Percentiles rank a stretch among this genome's conserved stretches.
phyloP scores from a whole-genome alignment of 768 basidiomycete species.

The Hypholoma sublateritium region DNA sequence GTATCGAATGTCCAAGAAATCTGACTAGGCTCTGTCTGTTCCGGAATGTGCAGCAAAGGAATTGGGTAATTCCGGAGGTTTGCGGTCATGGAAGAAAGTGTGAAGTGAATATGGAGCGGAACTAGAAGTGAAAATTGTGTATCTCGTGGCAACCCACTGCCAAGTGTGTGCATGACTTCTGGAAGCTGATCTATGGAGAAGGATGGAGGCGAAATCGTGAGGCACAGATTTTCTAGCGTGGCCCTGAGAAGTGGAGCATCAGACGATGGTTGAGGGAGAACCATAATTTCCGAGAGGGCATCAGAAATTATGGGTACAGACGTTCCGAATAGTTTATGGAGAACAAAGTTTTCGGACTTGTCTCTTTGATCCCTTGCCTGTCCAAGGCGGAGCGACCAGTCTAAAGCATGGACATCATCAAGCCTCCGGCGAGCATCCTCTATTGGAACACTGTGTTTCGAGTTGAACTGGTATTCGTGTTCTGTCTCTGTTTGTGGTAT shows the following conservation, averaged over 20 bases:
- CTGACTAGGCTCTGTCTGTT: conserved; percentile 33
- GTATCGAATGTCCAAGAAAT: conserved; percentile 66
- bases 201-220: conserved; percentile 58
- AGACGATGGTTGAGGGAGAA: conserved; percentile 29
- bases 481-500: conserved; percentile 23
- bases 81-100: conserved; percentile 57
- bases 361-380: conserved; percentile 46
- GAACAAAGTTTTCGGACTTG: conserved; percentile 46
- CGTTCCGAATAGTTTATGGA: conserved; percentile 44
- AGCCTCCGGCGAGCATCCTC: conserved; percentile 72
- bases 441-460: conserved; percentile 65
- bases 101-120: conserved; percentile 77
- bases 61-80: conserved; percentile 87
- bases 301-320: conserved; percentile 23
- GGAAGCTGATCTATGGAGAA: conserved; percentile 55
- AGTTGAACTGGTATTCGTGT: conserved; percentile 61
- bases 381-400: conserved; percentile 66
- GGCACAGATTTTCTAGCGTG: conserved; percentile 54
- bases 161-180: conserved; percentile 66
- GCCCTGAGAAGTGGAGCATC: conserved; percentile 72
- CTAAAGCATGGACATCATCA: conserved; percentile 64
- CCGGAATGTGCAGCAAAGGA: conserved; percentile 75
- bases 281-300: conserved; percentile 44
- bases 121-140: conserved; percentile 78
- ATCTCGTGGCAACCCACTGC: conserved; percentile 64